Percentiles rank a stretch among this genome's conserved stretches.
phyloP scores from a whole-genome alignment of 2,329 filamentous ascomycete species.

The Fusarium oligoseptatum region DNA sequence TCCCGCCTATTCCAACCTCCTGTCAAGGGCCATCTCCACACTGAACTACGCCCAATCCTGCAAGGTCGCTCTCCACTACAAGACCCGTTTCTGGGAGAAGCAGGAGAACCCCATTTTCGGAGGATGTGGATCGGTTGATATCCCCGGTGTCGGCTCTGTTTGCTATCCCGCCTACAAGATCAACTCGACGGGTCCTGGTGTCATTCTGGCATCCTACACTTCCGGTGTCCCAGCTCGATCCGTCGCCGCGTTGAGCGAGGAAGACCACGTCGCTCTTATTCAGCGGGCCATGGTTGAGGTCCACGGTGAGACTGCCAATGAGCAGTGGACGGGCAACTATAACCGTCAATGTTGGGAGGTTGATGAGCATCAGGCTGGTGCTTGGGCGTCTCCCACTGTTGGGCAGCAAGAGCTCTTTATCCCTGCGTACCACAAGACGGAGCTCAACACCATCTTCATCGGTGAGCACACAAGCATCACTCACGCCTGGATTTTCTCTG shows the following conservation, averaged over 20 bases:
- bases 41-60: conserved; percentile 57
- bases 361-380: conserved; percentile 68
- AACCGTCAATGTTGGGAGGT: conserved; percentile 71
- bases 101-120: conserved; percentile 70
- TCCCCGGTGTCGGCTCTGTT: conserved; percentile 31
- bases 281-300: conserved; percentile 32
- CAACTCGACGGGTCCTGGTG: conserved; percentile 37
- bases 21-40: conserved; percentile 62
- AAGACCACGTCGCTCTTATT: conserved; percentile 40
- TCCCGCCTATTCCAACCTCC: conserved; percentile 52
- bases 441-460: conserved; percentile 57
- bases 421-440: conserved; percentile 71
- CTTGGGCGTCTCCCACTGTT: conserved; percentile 65
- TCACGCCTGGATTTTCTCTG: conserved; percentile 66
- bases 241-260: conserved; percentile 34
- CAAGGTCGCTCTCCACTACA: conserved; percentile 60
- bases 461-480: conserved; percentile 63
- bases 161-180: conserved; percentile 38
- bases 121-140: conserved; percentile 62
- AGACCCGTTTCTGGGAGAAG: conserved; percentile 72
- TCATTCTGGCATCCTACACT: conserved; percentile 36
- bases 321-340: conserved; percentile 70
- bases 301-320: conserved; percentile 56
- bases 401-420: conserved; percentile 71
- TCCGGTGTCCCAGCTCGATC: conserved; percentile 35